Conservation (phyloP, 2,329 filamentous ascomycete genomes). For the Bipolaris sorokiniana region DNA sequence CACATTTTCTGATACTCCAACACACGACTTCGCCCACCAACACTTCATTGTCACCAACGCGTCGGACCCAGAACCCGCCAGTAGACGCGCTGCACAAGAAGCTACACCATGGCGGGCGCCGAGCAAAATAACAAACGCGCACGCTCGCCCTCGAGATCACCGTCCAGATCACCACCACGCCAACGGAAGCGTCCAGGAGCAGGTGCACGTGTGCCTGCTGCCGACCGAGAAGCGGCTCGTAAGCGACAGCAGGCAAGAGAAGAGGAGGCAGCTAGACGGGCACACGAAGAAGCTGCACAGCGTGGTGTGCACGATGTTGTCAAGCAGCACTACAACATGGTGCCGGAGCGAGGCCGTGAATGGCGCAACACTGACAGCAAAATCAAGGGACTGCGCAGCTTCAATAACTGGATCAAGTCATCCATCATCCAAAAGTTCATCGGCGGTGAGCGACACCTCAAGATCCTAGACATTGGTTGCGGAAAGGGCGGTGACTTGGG, state of each 20-base stretch:
- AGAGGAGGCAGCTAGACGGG: conserved; percentile 57
- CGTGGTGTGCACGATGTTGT: conserved; percentile 83
- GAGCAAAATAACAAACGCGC: conserved; percentile 36
- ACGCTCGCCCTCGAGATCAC: conserved; percentile 44
- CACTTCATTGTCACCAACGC: conserved; percentile 2
- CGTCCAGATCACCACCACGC: conserved; percentile 58
- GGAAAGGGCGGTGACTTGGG: conserved; percentile 94
- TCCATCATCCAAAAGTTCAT: conserved; percentile 93
- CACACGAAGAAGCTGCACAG: conserved; percentile 45
- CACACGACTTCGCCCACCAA: not conserved
- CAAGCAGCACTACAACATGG: conserved; percentile 92
- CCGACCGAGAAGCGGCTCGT: conserved; percentile 71
- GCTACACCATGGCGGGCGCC: conserved; percentile 29
- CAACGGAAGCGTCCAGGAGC: conserved; percentile 67
- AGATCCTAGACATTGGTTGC: conserved; percentile 92
- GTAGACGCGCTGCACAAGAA: conserved; percentile 1
- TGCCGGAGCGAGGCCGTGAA: conserved; percentile 89
- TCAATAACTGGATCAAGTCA: conserved; percentile 99
- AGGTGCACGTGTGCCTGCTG: conserved; percentile 65
- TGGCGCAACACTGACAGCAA: conserved; percentile 94
- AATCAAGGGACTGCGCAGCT: conserved; percentile 91
- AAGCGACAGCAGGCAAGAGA: conserved; percentile 54
- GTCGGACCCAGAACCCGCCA: conserved; percentile 7
- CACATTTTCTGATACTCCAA: not conserved
- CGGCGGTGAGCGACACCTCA: conserved; percentile 61